Base-by-base conservation (phyloP, 805 yeast genomes). In the Millerozyma acaciae region DNA sequence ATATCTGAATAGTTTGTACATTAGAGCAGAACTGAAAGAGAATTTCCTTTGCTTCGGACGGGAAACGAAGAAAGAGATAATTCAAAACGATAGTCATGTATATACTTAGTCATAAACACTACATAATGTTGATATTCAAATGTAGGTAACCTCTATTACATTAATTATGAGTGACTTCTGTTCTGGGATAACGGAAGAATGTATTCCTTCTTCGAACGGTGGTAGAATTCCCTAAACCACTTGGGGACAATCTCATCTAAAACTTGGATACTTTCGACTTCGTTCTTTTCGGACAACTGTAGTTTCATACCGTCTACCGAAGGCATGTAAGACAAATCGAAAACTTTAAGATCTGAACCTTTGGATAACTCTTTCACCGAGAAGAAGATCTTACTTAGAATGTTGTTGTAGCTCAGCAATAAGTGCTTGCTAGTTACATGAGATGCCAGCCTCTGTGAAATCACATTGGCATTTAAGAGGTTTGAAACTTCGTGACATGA, bases 1-100 rank as follows among this genome's bases (percentile, higher is more conserved):
- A 76, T 84, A 32, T 31, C 48, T 8, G 57, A 49, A 26, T 50
- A 44, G 33, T n/a, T 23, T 23, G 6, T 7, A 23, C n/a, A n/a
- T n/a, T n/a, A n/a, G n/a, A n/a, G n/a, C n/a, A n/a, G n/a, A n/a
- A n/a, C n/a, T n/a, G n/a, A n/a, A n/a, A n/a, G n/a, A n/a, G n/a
- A n/a, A n/a, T n/a, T n/a, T n/a, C n/a, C n/a, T n/a, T n/a, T n/a
- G n/a, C n/a, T n/a, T n/a, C n/a, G n/a, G n/a, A n/a, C n/a, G n/a
- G n/a, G n/a, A n/a, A n/a, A n/a, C n/a, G n/a, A n/a, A n/a, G n/a
- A n/a, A n/a, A n/a, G n/a, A n/a, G n/a, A n/a, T n/a, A n/a, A n/a
- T n/a, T n/a, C n/a, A n/a, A n/a, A n/a, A n/a, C n/a, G n/a, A n/a
- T n/a, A n/a, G n/a, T n/a, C n/a, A n/a, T n/a, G n/a, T n/a, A n/a